Evolutionary conservation across 768 basidiomycete genomes (phyloP), one percentile per base, ranked within the genome.

Genomic region (Mycena galopus): DNA sequence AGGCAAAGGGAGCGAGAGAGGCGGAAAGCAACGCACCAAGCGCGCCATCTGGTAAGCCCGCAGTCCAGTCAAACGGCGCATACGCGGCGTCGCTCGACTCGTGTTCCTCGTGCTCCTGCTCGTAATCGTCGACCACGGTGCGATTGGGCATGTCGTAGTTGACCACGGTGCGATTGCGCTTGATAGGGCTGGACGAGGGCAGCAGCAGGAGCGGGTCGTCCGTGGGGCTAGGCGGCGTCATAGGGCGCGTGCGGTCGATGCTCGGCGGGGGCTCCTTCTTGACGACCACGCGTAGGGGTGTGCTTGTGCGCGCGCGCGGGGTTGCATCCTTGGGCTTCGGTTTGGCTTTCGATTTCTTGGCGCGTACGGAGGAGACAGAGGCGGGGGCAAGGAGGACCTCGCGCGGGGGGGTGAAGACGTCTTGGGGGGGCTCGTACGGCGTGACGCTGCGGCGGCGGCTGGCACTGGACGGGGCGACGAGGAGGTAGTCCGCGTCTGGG

Each of bases 161-260:
- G n/a, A n/a, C n/a, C n/a, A n/a, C n/a, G 8, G 44, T 8, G 0
- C 62, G 53, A 30, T 29, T 60, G 75, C 76, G 60, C 78, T 33
- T 70, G 17, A 58, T 25, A 8, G 69, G 73, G 14, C 44, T 47
- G 16, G 77, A 81, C 47, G n/a, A 83, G 76, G 14, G 84, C 83
- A 4, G 86, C 32, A 95, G 84, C 2, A 95, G 82, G 0, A 95
- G 79, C 0, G 94, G 94, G 75, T 95, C 94, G 42, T 95, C 94
- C 0, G 89, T 89, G 3, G 94, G 94, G 64, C 92, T 93, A 0
- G 92, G 85, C 0, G 94, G 94, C 10, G 92, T 90, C 75, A 90
- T 85, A 5, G 91, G 90, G 17, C 78, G 84, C 58, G 79, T 85
- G 32, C 92, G 80, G 75, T 93, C 88, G 73, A 93, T 83, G 21